Evolutionary conservation across 495 filamentous ascomycete genomes (phyloP), one percentile per base, ranked within the genome.

Genomic region (Chaetomidium leptoderma): DNA sequence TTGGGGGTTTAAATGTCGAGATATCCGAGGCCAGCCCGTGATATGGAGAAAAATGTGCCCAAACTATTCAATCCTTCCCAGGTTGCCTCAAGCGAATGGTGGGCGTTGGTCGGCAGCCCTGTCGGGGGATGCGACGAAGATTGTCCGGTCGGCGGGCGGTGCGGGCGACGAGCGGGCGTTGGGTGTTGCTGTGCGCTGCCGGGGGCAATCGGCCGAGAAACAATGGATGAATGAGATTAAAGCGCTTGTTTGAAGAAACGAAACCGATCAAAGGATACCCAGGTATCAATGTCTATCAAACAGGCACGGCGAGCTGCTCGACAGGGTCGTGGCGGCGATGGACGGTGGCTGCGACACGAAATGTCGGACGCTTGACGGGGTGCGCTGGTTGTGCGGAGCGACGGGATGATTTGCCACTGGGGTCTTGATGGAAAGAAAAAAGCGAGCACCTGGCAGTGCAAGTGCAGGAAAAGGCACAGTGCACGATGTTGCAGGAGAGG

Each of bases 221-320:
- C 63, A 70, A 73, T 64, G 65, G 70, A 45, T 63, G 72, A 72
- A 74, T 73, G 61, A 53, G 65, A 73, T 66, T 67, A 71, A 71
- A 65, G 62, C 62, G 61, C 53, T 68, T 69, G 64, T 69, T 62
- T 61, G 54, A 66, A 69, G 64, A 72, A 71, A 73, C 67, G 62
- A 71, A 70, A 69, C 62, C 61, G 67, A 71, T 73, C 70, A 68
- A 67, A 65, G 57, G 63, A 73, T 62, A 50, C 68, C 69, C 64
- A 63, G 66, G 59, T 59, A 62, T 63, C 62, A 54, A 59, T 63
- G 68, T 27, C 48, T 64, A 66, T 70, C 66, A 67, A 62, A 66
- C 68, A 67, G 63, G 52, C 50, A 50, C 57, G 27, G 54, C 39
- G 53, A 44, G 56, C 51, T 60, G 55, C 27, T 43, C 53, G 58